Base-by-base conservation (phyloP, 345 rosid genomes). In the Arabidopsis suecica region DNA sequence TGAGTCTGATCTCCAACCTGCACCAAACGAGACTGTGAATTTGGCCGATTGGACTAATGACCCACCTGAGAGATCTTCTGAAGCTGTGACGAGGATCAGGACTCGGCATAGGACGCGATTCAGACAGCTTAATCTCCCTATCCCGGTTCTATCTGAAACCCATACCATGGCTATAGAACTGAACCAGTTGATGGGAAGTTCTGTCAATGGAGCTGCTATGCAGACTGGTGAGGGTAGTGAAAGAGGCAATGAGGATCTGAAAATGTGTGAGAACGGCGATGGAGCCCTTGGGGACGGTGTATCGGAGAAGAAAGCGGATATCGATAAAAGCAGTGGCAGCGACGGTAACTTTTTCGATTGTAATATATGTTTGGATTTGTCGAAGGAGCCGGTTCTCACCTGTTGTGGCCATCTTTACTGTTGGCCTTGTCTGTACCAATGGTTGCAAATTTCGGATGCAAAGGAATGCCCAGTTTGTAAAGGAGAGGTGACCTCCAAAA, bases 391-490 rank as follows among this genome's bases (percentile, higher is more conserved):
- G 5, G 97, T 95, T 25, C 90, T 95, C 18, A 90, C 99, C 2
- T 89, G 91, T 68, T 95, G 99, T 61, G 97, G 99, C 55, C 99
- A 95, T 78, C 83, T 95, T 56, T 95, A 87, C 81, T 95, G 99
- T 72, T 95, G 99, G 99, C 84, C 96, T 23, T 95, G 99, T 83
- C 81, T 92, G 11, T 88, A 86, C 80, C 88, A 82, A 50, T 89
- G 93, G 97, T 74, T 92, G 45, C 86, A 94, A 65, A 65, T 83
- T 23, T 86, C 95, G 5, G 94, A 91, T 72, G 93, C 92, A 5
- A 94, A 90, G 65, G 98, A 91, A 80, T 94, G 98, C 68, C 98
- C 97, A 0, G 89, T 91, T n/a, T 94, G 98, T 84, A 94, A 91
- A 78, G 98, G 93, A 67, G 97, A 94, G 83, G 98, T 88, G 54